Base-by-base conservation (phyloP, 2,329 filamentous ascomycete species). In the Periconia digitata region DNA sequence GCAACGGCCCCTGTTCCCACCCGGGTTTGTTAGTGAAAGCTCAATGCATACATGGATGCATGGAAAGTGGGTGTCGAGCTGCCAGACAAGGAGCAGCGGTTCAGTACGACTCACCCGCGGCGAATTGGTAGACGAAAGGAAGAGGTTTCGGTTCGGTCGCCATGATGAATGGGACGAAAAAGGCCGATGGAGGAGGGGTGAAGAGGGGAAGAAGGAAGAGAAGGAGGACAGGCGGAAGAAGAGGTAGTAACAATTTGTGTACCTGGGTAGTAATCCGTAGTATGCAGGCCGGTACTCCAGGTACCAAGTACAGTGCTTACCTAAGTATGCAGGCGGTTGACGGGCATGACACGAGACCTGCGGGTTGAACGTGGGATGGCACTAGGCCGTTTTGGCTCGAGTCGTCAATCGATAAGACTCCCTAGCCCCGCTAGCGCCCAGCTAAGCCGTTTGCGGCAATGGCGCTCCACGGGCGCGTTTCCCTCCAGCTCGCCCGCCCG, bases 41-140 rank as follows among this genome's bases (percentile, higher is more conserved):
- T n/a, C n/a, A n/a, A n/a, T n/a, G n/a, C n/a, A n/a, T n/a, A n/a
- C n/a, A n/a, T 44, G 3, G 8, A 15, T 15, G 15, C 2, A 12
- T 17, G 6, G 13, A 54, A n/a, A 8, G 38, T 40, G 16, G 16
- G 38, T 23, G 6, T 40, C 8, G 13, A n/a, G 38, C 35, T 20
- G 35, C n/a, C 35, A 40, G n/a, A n/a, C n/a, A n/a, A n/a, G n/a
- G n/a, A n/a, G n/a, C n/a, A 24, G 21, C 38, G 10, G 21, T 55
- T 52, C 55, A 16, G 34, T 55, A 56, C 44, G 39, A 78, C 83
- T 69, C 70, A 85, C 92, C 92, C 69, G 92, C 92, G 72, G 86
- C 88, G 80, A 97, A 96, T 79, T 96, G 92, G 85, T 96, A 96
- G 63, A 85, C 74, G 76, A 96, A 96, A 50, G 90, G 90, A 62